phyloP scores from a whole-genome alignment of 106 monocot species.

The Gastrodia elata region DNA sequence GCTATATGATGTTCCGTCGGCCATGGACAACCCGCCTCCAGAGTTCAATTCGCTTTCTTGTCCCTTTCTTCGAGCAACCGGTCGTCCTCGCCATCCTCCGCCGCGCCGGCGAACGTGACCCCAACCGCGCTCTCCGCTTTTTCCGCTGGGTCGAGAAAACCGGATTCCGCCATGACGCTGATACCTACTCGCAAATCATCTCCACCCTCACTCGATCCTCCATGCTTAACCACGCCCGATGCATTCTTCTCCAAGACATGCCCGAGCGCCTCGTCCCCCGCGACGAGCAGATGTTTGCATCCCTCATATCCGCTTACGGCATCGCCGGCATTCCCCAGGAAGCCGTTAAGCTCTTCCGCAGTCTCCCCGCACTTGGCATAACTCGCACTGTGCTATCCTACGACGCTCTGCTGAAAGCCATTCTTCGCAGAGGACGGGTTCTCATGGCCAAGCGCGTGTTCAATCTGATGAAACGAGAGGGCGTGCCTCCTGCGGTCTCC shows the following conservation, averaged over 20 bases:
- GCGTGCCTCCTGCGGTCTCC: constrained; percentile 49
- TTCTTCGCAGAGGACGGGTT: constrained; percentile 63
- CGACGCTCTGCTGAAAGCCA: constrained; percentile 83
- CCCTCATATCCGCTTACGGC: constrained; percentile 74
- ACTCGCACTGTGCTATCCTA: constrained; percentile 45
- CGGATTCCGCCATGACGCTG: constrained; percentile 62
- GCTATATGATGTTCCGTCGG: constrained; percentile 63
- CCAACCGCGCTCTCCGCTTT: constrained; percentile 64
- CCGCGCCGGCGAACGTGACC: constrained; percentile 15
- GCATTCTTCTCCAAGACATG: constrained; percentile 83
- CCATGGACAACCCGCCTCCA: constrained; percentile 97
- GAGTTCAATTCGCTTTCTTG: constrained; percentile 73
- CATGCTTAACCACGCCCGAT: constrained; percentile 98
- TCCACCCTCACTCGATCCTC: constrained; percentile 42
- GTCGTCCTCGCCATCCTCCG: constrained; percentile 61
- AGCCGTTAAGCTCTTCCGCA: constrained; percentile 69
- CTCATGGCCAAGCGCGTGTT: constrained; percentile 82
- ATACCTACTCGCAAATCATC: constrained; percentile 50
- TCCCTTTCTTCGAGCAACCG: constrained; percentile 41
- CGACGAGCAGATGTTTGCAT: constrained; percentile 39
- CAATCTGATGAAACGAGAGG: constrained; percentile 72
- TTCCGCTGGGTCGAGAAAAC: constrained; percentile 94
- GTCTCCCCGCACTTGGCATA: constrained; percentile 57
- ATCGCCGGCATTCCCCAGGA: constrained; percentile 68
- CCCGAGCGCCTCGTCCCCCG: constrained; percentile 44